These are phyloP conservation scores for Carpinus fangiana DNA, from an alignment of 306 rosid species.

Conservation along the genomic window DNA sequence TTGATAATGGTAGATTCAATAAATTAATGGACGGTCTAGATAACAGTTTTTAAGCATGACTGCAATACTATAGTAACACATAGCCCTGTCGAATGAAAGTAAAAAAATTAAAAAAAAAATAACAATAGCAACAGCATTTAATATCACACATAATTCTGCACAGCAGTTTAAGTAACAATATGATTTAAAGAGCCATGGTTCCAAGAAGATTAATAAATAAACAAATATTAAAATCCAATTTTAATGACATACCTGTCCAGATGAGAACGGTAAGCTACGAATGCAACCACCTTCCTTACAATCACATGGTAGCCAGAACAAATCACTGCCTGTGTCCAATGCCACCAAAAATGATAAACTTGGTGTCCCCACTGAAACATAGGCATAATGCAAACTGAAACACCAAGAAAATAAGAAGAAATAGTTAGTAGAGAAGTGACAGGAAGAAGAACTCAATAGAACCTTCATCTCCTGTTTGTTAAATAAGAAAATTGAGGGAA, in stretches of 20 bases:
- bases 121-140: too few relatives aligned
- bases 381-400: constrained; percentile 84
- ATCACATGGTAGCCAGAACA: constrained; percentile 94
- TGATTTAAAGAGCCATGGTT: background rate
- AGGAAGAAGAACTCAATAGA: background rate
- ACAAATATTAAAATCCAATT: background rate
- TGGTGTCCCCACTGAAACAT: constrained; percentile 88
- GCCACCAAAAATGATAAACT: constrained; percentile 71
- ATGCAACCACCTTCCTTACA: constrained; percentile 53
- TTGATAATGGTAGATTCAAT: background rate
- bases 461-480: background rate
- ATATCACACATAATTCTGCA: background rate
- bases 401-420: background rate
- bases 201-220: background rate
- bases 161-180: background rate
- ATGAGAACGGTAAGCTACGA: background rate
- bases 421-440: background rate
- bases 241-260: constrained; percentile 41
- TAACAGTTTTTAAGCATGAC: background rate
- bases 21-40: background rate
- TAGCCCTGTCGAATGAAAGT: too few relatives aligned
- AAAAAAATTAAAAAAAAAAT: too few relatives aligned
- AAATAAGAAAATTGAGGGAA: background rate
- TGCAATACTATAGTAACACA: background rate
- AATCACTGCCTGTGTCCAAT: constrained; percentile 90